Conservation (phyloP, 148 eudicot species). For the Mesembryanthemum crystallinum region DNA sequence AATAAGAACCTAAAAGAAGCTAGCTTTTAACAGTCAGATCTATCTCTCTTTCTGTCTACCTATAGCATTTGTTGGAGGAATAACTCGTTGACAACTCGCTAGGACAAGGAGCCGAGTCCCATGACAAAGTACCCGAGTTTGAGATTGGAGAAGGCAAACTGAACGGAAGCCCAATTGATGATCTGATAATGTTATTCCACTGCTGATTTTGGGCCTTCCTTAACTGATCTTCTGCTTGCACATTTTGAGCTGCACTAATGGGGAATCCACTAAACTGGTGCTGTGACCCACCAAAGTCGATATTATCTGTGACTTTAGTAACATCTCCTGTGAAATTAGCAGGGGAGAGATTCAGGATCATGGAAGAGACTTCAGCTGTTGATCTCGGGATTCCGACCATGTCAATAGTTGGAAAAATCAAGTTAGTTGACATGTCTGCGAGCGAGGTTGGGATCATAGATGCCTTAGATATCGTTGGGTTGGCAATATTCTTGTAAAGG, state of each 20-base stretch:
- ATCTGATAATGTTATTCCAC: slow-evolving; percentile 35
- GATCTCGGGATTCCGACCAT: slow-evolving; percentile 27
- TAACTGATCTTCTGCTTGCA: slow-evolving; percentile 43
- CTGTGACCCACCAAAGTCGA: slow-evolving; percentile 43
- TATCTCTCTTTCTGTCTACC: slow-evolving; percentile 10
- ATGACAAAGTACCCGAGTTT: slow-evolving; percentile 36
- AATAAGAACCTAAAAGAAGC: slow-evolving; percentile 13
- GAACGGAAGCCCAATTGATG: slow-evolving; percentile 53
- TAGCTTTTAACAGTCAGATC: slow-evolving; percentile 11
- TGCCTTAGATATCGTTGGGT: slow-evolving; percentile 27
- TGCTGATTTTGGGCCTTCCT: slow-evolving; percentile 39
- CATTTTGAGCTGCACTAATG: slow-evolving; percentile 37
- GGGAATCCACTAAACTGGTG: slow-evolving; percentile 40
- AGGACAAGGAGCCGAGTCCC: slow-evolving; percentile 74
- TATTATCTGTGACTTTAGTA: slow-evolving; percentile 32
- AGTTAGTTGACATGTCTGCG: slow-evolving; percentile 29
- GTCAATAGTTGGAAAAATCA: slow-evolving; percentile 42
- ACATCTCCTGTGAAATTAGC: slow-evolving; percentile 13
- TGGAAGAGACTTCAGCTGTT: slow-evolving; percentile 41
- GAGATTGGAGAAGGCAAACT: slow-evolving; percentile 38
- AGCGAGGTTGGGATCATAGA: slow-evolving; percentile 32
- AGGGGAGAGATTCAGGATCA: slow-evolving; percentile 47
- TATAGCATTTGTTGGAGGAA: slow-evolving; percentile 49
- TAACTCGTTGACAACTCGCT: slow-evolving; percentile 58
- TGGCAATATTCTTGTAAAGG: slow-evolving; percentile 30